Conservation (phyloP, 306 rosid species). For the Lablab purpureus region DNA sequence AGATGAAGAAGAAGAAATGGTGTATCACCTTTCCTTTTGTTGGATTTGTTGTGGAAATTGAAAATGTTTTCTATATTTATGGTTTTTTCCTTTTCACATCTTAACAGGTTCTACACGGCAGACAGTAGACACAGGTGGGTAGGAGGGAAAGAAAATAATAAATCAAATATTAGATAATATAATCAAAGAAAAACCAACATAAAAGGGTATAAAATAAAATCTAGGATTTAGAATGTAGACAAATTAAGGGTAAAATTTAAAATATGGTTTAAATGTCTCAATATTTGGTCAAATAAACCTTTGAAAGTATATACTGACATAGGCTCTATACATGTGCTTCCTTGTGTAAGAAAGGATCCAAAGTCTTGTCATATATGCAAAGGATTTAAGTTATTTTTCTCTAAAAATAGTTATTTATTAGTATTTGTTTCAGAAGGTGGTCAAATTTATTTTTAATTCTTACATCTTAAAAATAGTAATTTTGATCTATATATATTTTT, state of each 20-base stretch:
- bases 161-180: background rate
- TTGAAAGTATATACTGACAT: no score
- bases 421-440: no score
- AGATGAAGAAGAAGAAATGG: background rate
- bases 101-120: background rate
- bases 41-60: background rate
- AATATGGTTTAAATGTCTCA: background rate
- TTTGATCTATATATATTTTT: background rate
- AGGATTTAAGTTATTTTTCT: no score
- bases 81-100: background rate
- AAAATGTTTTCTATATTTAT: background rate
- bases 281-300: no score
- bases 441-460: background rate
- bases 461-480: background rate
- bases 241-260: background rate
- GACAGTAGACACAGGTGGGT: background rate
- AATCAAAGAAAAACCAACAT: background rate
- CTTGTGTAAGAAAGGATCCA: no score
- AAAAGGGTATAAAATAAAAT: background rate
- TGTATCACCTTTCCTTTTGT: conserved; percentile 21
- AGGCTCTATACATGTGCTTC: no score
- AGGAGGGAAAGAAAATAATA: background rate
- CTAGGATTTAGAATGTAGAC: background rate
- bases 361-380: no score
- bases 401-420: no score